Base-by-base conservation (phyloP, 768 basidiomycete genomes). In the Pulveroboletus ravenelii region DNA sequence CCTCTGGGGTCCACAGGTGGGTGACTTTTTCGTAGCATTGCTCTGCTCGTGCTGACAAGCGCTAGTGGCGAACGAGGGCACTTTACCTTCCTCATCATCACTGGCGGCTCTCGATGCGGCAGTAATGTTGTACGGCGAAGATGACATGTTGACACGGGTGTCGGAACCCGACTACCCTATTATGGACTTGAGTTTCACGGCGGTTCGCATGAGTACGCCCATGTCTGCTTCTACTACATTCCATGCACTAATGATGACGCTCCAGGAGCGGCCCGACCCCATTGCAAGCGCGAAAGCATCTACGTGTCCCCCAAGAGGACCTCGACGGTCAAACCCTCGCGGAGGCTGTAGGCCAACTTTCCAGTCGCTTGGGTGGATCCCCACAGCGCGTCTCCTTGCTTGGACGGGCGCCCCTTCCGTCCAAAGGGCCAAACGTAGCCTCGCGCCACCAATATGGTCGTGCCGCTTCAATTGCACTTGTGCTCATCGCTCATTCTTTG, bases 291-390 rank as follows among this genome's bases (percentile, higher is more conserved):
- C 35, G 47, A 47, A 18, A 54, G 43, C 23, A 35, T 51, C 32
- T 61, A 52, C n/a, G 31, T 45, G 36, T 41, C 53, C 13, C 55
- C 52, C 2, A 13, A 29, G 18, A 51, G 31, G 37, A 41, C 20
- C 2, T 15, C 23, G 27, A 37, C 4, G 8, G 30, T 46, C 17
- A 61, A 57, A 39, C 61, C 61, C 34, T 53, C 62, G 37, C 54
- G 50, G 37, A 56, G 60, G 18, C 37, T 63, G 41, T 63, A 62
- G 49, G 38, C 38, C 25, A 41, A 13, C 3, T 36, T 41, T 10
- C 14, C 17, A 10, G 36, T 18, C n/a, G 37, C 17, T 35, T 40
- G 47, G 34, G 27, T 25, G 15, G 27, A 47, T 56, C 27, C 17
- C 17, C 6, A 15, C 45, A 14, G 20, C 23, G n/a, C 25, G 25